phyloP scores from a whole-genome alignment of 768 basidiomycete species.

The Suillus sp. region DNA sequence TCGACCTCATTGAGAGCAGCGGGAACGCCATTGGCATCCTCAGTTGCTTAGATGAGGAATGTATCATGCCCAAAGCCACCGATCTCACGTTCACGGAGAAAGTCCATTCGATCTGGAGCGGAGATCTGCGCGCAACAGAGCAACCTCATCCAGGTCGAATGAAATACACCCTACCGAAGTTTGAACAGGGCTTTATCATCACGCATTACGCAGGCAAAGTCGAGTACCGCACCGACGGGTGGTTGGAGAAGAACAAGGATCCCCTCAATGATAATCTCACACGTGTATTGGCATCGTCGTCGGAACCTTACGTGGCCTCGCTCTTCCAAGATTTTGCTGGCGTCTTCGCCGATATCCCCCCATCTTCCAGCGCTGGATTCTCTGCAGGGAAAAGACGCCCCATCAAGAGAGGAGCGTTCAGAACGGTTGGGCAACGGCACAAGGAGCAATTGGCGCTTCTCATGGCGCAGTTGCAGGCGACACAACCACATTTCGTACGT shows the following conservation, averaged over 20 bases:
- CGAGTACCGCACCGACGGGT: conserved; percentile 93
- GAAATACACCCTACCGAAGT: conserved; percentile 86
- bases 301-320: conserved; percentile 76
- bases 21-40: conserved; percentile 81
- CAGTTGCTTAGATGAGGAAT: conserved; percentile 94
- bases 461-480: conserved; percentile 88
- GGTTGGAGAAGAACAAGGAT: conserved; percentile 99
- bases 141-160: conserved; percentile 69
- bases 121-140: conserved; percentile 43
- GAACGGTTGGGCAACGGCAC: conserved; percentile 93
- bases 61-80: conserved; percentile 99
- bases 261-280: conserved; percentile 96
- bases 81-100: conserved; percentile 95
- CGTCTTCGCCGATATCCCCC: conserved; percentile 30
- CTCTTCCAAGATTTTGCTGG: conserved; percentile 86
- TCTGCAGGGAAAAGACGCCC: conserved; percentile 63
- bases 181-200: conserved; percentile 93
- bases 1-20: conserved; percentile 92
- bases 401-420: conserved; percentile 94
- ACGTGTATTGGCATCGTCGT: conserved; percentile 80
- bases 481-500: conserved; percentile 97
- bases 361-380: conserved; percentile 37
- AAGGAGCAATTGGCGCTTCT: conserved; percentile 92
- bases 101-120: conserved; percentile 74
- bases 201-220: conserved; percentile 97